Evolutionary conservation across 495 filamentous ascomycete species (phyloP).

Genomic region (Letharia columbiana): DNA sequence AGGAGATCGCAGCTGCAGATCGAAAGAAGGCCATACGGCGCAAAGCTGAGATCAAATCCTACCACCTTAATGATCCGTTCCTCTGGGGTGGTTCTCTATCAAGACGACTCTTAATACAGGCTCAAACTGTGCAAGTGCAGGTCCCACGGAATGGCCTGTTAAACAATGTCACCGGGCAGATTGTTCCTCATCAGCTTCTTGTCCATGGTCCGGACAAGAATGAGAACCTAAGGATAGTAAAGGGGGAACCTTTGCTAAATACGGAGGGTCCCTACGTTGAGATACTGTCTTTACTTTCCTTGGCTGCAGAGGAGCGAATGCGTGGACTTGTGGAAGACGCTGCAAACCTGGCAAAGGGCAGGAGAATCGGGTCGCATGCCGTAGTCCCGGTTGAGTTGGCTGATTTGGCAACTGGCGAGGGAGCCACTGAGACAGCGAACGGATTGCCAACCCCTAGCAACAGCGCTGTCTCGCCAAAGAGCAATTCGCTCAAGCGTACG

Average conservation of each 20-base stretch:
- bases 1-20: slow-evolving; percentile 43
- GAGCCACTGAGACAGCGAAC: slow-evolving; percentile 29
- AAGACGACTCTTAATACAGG: slow-evolving; percentile 43
- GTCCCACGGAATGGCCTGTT: slow-evolving; percentile 57
- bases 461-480: slow-evolving; percentile 39
- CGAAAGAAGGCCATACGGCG: slow-evolving; percentile 39
- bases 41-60: slow-evolving; percentile 43
- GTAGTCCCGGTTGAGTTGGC: slow-evolving; percentile 59
- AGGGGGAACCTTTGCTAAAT: slow-evolving; percentile 54
- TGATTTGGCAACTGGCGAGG: slow-evolving; percentile 48
- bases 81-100: slow-evolving; percentile 43
- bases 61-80: slow-evolving; percentile 53
- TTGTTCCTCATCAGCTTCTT: slow-evolving; percentile 31
- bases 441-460: slow-evolving; percentile 29
- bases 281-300: slow-evolving; percentile 63
- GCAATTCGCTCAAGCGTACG: slow-evolving; percentile 56
- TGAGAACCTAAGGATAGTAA: slow-evolving; percentile 49
- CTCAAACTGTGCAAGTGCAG: slow-evolving; percentile 36
- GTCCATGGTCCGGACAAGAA: slow-evolving; percentile 25
- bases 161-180: slow-evolving; percentile 41
- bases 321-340: slow-evolving; percentile 63
- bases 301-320: slow-evolving; percentile 64
- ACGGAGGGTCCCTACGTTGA: slow-evolving; percentile 59
- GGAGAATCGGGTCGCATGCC: slow-evolving; percentile 65
- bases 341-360: slow-evolving; percentile 50